Conservation (phyloP, 768 basidiomycete genomes). For the Leccinellum albellum region DNA sequence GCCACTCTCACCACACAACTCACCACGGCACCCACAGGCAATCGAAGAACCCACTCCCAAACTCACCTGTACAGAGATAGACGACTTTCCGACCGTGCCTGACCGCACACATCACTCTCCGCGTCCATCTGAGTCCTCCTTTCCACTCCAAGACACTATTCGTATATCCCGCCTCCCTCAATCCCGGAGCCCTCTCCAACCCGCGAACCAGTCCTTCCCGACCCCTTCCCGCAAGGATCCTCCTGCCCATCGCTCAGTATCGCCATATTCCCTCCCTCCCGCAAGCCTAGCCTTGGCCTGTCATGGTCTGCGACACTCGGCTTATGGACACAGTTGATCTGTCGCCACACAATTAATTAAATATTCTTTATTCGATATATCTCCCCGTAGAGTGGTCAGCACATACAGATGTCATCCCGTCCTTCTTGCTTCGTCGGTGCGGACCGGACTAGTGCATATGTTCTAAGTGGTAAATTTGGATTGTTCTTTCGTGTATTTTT, state of each 20-base stretch:
- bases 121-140: conserved; percentile 16
- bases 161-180: conserved; percentile 30
- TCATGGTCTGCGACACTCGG: conserved; percentile 8
- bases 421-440: conserved; percentile 12
- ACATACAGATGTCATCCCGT: conserved; percentile 4
- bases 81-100: conserved; percentile 14
- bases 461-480: conserved; percentile 2
- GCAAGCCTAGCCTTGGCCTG: conserved; percentile 11
- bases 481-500: conserved; percentile 21
- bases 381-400: conserved; percentile 14
- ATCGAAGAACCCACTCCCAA: conserved; percentile 31
- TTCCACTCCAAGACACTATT: conserved; percentile 41
- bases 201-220: conserved; percentile 25
- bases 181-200: conserved; percentile 21
- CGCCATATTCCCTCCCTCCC: conserved; percentile 4
- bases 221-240: conserved; percentile 14
- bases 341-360: conserved; percentile 1
- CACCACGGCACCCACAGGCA: conserved; percentile 4
- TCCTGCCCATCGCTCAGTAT: conserved; percentile 1
- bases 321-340: conserved; percentile 10
- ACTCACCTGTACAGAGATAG: conserved; percentile 18
- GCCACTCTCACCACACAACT: neutral
- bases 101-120: neutral
- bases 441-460: no score
- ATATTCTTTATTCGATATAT: conserved; percentile 13